Conservation (phyloP, 2,329 filamentous ascomycete species). For the Colletotrichum sp. region DNA sequence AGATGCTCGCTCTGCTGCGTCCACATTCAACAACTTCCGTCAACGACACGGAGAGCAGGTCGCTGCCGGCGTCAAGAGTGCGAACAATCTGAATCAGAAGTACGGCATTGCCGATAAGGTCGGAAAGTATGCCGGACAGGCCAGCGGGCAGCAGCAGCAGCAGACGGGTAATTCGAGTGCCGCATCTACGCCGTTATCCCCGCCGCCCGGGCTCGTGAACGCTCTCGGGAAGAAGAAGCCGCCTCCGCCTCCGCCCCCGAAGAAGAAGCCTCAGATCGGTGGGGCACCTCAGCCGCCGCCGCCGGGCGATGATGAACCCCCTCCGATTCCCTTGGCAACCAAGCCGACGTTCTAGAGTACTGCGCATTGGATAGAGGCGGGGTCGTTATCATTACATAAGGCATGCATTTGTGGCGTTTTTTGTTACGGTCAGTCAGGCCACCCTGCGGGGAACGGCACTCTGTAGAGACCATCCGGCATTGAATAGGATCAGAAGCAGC, state of each 20-base stretch:
- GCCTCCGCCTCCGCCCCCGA: constrained; percentile 53
- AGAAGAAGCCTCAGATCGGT: constrained; percentile 52
- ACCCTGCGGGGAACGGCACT: not conserved
- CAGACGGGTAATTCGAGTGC: not conserved
- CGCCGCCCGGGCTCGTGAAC: constrained; percentile 19
- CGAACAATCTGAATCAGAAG: constrained; percentile 63
- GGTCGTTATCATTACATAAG: not conserved
- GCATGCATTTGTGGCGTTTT: constrained; percentile 15
- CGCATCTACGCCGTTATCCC: not conserved
- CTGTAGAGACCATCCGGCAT: not conserved
- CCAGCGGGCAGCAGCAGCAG: constrained; percentile 22
- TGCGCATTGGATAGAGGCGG: not conserved
- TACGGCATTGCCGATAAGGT: constrained; percentile 56
- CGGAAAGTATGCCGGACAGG: constrained; percentile 26
- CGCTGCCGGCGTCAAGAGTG: constrained; percentile 60
- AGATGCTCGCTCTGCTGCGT: constrained; percentile 61
- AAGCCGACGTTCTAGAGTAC: constrained; percentile 46
- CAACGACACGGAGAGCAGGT: constrained; percentile 73
- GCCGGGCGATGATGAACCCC: constrained; percentile 39
- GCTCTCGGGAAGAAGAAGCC: constrained; percentile 55
- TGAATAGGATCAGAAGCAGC: not conserved
- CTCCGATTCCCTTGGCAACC: constrained; percentile 58
- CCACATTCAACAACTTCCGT: constrained; percentile 71
- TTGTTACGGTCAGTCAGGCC: not conserved
- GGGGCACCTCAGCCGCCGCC: constrained; percentile 13